Evolutionary conservation across 306 rosid genomes (phyloP).

Genomic region (Ormosia semicastrata): DNA sequence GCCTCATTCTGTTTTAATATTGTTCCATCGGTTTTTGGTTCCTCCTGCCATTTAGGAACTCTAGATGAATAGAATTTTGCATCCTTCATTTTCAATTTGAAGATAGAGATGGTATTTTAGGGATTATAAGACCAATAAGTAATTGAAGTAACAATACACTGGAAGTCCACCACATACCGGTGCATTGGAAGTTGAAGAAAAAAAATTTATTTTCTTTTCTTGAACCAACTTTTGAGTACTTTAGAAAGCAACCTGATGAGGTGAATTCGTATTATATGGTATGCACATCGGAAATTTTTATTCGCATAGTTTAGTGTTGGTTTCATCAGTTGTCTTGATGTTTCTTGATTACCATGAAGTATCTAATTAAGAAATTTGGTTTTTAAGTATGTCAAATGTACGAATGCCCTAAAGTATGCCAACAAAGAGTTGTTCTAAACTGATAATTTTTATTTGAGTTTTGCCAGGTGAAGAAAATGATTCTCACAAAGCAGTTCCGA

Average conservation of each 20-base stretch:
- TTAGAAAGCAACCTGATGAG: neutral
- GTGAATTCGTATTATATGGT: neutral
- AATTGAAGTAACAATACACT: neutral
- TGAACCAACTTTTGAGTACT: neutral
- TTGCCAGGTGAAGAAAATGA: slow-evolving; percentile 56
- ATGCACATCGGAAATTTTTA: neutral
- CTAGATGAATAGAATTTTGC: neutral
- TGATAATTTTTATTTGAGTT: slow-evolving; percentile 14
- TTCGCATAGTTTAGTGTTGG: neutral
- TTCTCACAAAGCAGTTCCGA: slow-evolving; percentile 81
- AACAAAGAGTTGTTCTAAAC: neutral
- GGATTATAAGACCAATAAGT: neutral
- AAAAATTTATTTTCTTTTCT: neutral
- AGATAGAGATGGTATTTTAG: neutral
- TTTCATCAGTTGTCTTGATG: neutral
- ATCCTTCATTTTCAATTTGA: neutral
- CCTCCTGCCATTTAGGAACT: neutral
- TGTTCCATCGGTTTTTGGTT: neutral
- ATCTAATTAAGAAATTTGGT: slow-evolving; percentile 5
- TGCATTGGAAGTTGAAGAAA: neutral
- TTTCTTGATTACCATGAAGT: neutral
- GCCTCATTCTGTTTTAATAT: neutral
- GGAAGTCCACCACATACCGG: neutral
- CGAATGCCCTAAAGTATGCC: neutral
- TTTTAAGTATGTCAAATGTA: neutral